Evolutionary conservation across 805 yeast species (phyloP).

Genomic region (Saturnispora silvae): DNA sequence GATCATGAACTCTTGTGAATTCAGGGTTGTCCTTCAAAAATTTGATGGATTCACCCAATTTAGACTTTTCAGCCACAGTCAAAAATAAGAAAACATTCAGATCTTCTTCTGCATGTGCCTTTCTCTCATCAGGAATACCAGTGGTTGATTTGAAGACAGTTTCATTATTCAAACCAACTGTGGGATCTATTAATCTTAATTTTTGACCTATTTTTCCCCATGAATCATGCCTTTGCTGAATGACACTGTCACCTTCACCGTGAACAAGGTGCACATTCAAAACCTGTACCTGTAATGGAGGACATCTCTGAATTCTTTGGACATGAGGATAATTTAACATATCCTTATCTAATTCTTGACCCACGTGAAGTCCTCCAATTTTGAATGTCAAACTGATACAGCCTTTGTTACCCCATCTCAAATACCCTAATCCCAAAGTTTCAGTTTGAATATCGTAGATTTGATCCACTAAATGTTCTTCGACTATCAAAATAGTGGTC

Average conservation of each 20-base stretch:
- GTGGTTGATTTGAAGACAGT: slow-evolving; percentile 3
- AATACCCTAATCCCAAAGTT: slow-evolving; percentile 36
- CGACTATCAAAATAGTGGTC: slow-evolving; percentile 35
- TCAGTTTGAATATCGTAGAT: slow-evolving; percentile 30
- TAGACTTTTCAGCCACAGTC: slow-evolving; percentile 4
- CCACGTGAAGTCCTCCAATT: slow-evolving; percentile 24
- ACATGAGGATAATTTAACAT: not conserved
- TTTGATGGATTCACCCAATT: not conserved
- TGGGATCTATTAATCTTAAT: slow-evolving; percentile 10
- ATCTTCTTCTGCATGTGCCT: slow-evolving; percentile 3
- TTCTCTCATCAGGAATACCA: slow-evolving; percentile 4
- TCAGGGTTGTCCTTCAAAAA: not conserved
- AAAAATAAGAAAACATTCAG: slow-evolving; percentile 1
- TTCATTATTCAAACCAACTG: slow-evolving; percentile 7
- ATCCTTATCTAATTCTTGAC: not conserved
- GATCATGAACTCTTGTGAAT: slow-evolving; percentile 4
- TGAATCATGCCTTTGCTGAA: slow-evolving; percentile 12
- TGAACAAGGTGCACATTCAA: slow-evolving; percentile 47
- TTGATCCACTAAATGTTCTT: slow-evolving; percentile 22
- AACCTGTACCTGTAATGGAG: slow-evolving; percentile 27
- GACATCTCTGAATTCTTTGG: slow-evolving; percentile 9
- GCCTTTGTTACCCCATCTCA: slow-evolving; percentile 58
- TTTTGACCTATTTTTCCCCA: slow-evolving; percentile 12
- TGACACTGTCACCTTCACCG: slow-evolving; percentile 27
- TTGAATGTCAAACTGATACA: slow-evolving; percentile 37